Conservation (phyloP, 768 basidiomycete genomes). For the Coprinopsis sp. region DNA sequence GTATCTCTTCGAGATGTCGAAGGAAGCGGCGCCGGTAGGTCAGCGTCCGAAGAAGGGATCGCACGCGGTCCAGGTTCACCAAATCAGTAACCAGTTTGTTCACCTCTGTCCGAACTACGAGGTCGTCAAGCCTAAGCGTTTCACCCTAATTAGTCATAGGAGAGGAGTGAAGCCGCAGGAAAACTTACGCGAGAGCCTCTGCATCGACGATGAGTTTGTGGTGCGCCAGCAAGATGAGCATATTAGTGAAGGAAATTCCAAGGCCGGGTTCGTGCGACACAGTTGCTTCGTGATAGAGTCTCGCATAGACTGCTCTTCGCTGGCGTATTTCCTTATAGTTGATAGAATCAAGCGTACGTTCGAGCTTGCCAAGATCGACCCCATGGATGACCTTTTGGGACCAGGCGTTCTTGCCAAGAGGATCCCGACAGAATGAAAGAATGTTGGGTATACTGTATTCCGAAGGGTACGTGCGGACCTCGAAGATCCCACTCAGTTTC, state of each 20-base stretch:
- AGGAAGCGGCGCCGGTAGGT: constrained; percentile 68
- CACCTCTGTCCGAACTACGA: constrained; percentile 68
- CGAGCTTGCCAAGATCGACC: constrained; percentile 62
- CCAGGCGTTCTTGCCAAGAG: constrained; percentile 29
- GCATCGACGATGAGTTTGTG: constrained; percentile 89
- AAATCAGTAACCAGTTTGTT: constrained; percentile 78
- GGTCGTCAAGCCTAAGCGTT: constrained; percentile 65
- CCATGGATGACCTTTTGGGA: constrained; percentile 38
- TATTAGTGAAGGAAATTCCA: constrained; percentile 88
- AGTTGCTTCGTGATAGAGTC: constrained; percentile 83
- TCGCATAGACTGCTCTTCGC: constrained; percentile 65
- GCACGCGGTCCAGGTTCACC: constrained; percentile 81
- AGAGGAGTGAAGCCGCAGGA: background rate
- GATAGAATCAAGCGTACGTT: constrained; percentile 53
- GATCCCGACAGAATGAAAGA: constrained; percentile 42
- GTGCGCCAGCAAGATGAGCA: constrained; percentile 84
- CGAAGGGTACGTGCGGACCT: constrained; percentile 77
- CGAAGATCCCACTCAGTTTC: constrained; percentile 84
- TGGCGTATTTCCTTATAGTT: constrained; percentile 60
- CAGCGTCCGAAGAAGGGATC: constrained; percentile 74
- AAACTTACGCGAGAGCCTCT: constrained; percentile 79
- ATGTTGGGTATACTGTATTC: constrained; percentile 64
- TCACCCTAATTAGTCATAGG: background rate
- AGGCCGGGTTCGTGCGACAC: constrained; percentile 65
- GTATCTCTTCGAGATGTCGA: constrained; percentile 40